Evolutionary conservation across 2,329 filamentous ascomycete species (phyloP).

Genomic region (Fusarium sp.): DNA sequence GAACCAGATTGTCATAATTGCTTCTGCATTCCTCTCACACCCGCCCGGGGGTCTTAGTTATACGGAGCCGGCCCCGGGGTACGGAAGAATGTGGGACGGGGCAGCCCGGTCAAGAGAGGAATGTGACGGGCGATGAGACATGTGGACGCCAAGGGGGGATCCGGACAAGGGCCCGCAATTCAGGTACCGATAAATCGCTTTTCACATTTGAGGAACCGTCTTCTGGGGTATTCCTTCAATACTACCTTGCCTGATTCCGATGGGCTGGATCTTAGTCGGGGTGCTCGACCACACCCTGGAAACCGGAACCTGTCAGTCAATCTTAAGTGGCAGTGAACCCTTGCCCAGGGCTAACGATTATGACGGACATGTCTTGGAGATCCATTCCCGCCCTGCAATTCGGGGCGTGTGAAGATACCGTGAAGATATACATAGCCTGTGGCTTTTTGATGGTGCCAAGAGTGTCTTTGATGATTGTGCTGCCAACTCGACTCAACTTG

Average conservation of each 20-base stretch:
- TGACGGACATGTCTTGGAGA: conserved; percentile 29
- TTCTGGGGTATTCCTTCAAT: conserved; percentile 30
- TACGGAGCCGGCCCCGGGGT: conserved; percentile 35
- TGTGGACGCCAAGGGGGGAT: conserved; percentile 2
- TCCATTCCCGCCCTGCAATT: conserved; percentile 29
- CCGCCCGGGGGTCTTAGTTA: conserved; percentile 10
- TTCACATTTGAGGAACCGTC: conserved; percentile 7
- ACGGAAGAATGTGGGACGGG: conserved; percentile 39
- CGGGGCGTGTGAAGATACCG: conserved; percentile 11
- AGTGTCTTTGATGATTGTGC: conserved; percentile 36
- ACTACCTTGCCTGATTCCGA: conserved; percentile 20
- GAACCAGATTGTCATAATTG: conserved; percentile 23
- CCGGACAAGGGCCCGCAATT: conserved; percentile 13
- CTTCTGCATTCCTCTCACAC: conserved; percentile 38
- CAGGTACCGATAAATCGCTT: conserved; percentile 14
- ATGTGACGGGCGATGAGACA: conserved; percentile 39
- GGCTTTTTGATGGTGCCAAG: conserved; percentile 20
- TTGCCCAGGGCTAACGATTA: conserved; percentile 15
- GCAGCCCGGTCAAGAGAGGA: conserved; percentile 28
- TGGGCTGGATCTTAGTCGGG: conserved; percentile 16
- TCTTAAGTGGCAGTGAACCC: conserved; percentile 24
- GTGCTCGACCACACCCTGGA: conserved; percentile 30
- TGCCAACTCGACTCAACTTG: conserved; percentile 51
- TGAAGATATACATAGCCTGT: conserved; percentile 15
- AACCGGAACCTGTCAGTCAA: conserved; percentile 34